Evolutionary conservation across 495 filamentous ascomycete species (phyloP), one percentile per base, ranked within the genome.

Genomic region (Friedmanniomyces endolithicus): DNA sequence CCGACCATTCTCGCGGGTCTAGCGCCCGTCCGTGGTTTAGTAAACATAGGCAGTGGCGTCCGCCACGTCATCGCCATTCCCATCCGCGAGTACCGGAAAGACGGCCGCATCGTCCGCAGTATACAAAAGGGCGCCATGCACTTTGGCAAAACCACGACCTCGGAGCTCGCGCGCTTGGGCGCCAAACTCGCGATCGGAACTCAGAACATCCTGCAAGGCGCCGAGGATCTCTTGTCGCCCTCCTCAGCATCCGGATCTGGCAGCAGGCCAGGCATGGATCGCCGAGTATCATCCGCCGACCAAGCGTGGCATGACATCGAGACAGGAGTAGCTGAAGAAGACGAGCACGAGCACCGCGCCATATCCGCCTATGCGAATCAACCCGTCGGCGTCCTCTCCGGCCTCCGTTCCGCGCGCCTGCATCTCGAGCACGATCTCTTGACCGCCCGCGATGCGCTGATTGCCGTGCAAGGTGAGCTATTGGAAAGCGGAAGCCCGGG

Each of bases 111-210:
- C 49, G 83, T 96, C 6, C 82, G 94, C 23, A 88, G 87, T 63
- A 83, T 99, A 48, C 81, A 86, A 56, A 97, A 95, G 67, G 94
- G 94, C 20, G 88, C 88, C 0, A 67, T 83, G 0, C 81, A 85
- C 2, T 97, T 99, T 61, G 90, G 86, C 27, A 90, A 85, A 64
- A 96, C 88, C 11, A 97, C 92, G 0, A 88, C 88, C 4, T 88
- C 81, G 12, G 94, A 97, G 64, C 75, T 95, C 9, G 83, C 95
- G 56, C 90, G 89, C 57, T 74, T 99, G 1, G 94, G 94, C 11
- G 94, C 92, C 17, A 97, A 96, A 68, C 72, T 97, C 20, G 92
- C 92, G 14, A 85, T 97, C 39, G 94, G 94, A 35, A 94, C 94
- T 6, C 94, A 99, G 62, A 90, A 83, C 23, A 79, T 89, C 31